Evolutionary conservation across 2,329 filamentous ascomycete species (phyloP), one percentile per base, ranked within the genome.

Genomic region (Cytospora paraplurivora): DNA sequence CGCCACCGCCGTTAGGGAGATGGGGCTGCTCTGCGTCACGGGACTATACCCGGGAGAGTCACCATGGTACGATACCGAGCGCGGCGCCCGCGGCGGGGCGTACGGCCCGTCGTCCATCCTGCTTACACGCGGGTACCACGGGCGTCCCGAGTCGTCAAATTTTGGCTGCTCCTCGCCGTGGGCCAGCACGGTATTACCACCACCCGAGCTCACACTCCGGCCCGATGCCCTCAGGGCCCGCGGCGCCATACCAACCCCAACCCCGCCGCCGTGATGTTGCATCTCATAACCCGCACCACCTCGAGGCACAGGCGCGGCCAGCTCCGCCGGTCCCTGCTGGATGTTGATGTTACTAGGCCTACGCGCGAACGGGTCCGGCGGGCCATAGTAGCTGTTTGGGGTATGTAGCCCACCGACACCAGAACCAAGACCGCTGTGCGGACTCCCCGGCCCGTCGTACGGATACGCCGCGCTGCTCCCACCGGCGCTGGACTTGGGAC

Each of bases 121-220:
- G 62, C 62, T 64, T 38, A 62, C 57, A 51, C 56, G 59, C 52
- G 57, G 62, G 47, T 62, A 62, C 58, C 56, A 62, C 37, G 51
- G 41, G 19, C 62, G 50, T 32, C 57, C 59, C 21, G 27, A 37
- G 62, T 60, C 62, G 58, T 64, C 62, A 17, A 54, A 63, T 55
- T 54, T 63, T 27, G 61, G 61, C 55, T 63, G 61, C 33, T 63
- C 61, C 49, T 37, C 50, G 37, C 52, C 51, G 13, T 19, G 49
- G 8, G 33, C 8, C 38, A n/a, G 33, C 8, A 19, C 41, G 41
- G 15, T 35, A 34, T 12, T 21, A 17, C 51, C 51, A 34, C 38
- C 50, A 37, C 57, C 17, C 1, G 58, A 33, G 47, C 58, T 60
- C 37, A 34, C 49, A 50, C 57, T 59, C 21, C 57, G 57, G 58